A percentile compares a stretch with the other conserved stretches of the same genome.
These are phyloP conservation scores for Hypoxylon lienhwacheense DNA, from an alignment of 495 filamentous ascomycete species.

Conservation along the genomic window DNA sequence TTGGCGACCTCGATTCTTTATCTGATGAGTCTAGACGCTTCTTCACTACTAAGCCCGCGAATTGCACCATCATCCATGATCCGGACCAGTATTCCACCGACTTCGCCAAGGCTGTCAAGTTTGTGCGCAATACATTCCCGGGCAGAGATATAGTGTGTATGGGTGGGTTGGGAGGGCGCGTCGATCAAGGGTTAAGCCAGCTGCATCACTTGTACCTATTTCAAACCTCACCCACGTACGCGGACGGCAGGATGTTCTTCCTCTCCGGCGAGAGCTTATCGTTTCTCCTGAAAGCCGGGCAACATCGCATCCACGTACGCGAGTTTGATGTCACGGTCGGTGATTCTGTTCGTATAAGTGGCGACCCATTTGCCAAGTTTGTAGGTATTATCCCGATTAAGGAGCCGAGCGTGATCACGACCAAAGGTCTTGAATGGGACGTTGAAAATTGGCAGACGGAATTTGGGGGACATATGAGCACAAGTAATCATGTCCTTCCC, in stretches of 20 bases:
- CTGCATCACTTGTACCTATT: conserved; percentile 75
- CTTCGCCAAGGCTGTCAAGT: conserved; percentile 63
- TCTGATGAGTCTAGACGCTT: conserved; percentile 56
- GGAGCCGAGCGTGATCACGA: conserved; percentile 71
- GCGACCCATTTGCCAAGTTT: conserved; percentile 58
- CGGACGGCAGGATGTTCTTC: conserved; percentile 62
- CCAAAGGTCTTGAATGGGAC: conserved; percentile 86
- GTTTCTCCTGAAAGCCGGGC: conserved; percentile 70
- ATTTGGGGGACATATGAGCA: conserved; percentile 85
- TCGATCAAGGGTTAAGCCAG: conserved; percentile 88
- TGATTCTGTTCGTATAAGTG: conserved; percentile 45
- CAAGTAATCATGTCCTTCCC: conserved; percentile 80
- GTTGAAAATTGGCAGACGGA: conserved; percentile 75
- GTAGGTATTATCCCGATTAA: conserved; percentile 85
- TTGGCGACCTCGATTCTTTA: conserved; percentile 90
- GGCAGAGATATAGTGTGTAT: conserved; percentile 62
- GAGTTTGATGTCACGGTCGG: conserved; percentile 33
- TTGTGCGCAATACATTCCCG: conserved; percentile 41
- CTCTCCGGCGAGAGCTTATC: conserved; percentile 77
- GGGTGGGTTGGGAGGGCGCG: conserved; percentile 84
- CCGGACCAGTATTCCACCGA: conserved; percentile 81
- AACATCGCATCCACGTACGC: conserved; percentile 68
- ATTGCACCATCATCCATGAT: conserved; percentile 60
- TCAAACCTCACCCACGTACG: conserved; percentile 49
- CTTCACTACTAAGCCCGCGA: conserved; percentile 58